These are phyloP conservation scores for Daldinia sp. DNA, from an alignment of 2,329 filamentous ascomycete genomes.

Conservation along the genomic window DNA sequence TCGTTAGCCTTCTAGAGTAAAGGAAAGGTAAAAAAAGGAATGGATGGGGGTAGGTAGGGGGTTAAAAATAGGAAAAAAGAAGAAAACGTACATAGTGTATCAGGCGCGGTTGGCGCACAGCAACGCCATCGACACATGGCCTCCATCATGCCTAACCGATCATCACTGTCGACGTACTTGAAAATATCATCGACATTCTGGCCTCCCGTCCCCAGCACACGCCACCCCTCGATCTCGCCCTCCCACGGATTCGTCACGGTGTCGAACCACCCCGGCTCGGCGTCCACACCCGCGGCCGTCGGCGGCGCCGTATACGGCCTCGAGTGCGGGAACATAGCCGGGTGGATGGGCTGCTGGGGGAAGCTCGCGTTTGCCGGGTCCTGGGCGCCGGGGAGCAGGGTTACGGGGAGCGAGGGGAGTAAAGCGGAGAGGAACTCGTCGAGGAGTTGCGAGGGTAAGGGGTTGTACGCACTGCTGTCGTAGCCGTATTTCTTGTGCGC, in stretches of 20 bases:
- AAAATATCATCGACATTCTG: conserved; percentile 95
- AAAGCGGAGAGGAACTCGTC: conserved; percentile 85
- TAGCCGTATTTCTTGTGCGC: conserved; percentile 89
- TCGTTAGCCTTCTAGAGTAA: not conserved
- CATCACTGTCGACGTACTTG: conserved; percentile 85
- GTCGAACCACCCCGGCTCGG: conserved; percentile 81
- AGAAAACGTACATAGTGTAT: conserved; percentile 84
- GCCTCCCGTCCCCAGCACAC: conserved; percentile 85
- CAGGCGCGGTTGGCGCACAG: conserved; percentile 91
- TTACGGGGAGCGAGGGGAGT: conserved; percentile 88
- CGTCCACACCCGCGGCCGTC: conserved; percentile 26
- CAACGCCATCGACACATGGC: conserved; percentile 93
- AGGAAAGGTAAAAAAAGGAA: not conserved
- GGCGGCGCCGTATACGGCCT: conserved; percentile 73
- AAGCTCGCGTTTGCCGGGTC: conserved; percentile 92
- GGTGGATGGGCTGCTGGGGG: conserved; percentile 92
- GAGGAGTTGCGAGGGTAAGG: conserved; percentile 83
- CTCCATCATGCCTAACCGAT: conserved; percentile 90
- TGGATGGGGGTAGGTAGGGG: not conserved
- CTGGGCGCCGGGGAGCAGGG: conserved; percentile 82
- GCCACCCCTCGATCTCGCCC: conserved; percentile 89
- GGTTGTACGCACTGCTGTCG: conserved; percentile 88
- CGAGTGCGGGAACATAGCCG: conserved; percentile 86
- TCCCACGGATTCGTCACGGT: conserved; percentile 94
- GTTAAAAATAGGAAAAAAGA: not conserved